Percentiles rank a stretch among this genome's conserved stretches.
These are phyloP conservation scores for Magnaporthiopsis poae DNA, from an alignment of 2,329 filamentous ascomycete genomes.

Conservation along the genomic window DNA sequence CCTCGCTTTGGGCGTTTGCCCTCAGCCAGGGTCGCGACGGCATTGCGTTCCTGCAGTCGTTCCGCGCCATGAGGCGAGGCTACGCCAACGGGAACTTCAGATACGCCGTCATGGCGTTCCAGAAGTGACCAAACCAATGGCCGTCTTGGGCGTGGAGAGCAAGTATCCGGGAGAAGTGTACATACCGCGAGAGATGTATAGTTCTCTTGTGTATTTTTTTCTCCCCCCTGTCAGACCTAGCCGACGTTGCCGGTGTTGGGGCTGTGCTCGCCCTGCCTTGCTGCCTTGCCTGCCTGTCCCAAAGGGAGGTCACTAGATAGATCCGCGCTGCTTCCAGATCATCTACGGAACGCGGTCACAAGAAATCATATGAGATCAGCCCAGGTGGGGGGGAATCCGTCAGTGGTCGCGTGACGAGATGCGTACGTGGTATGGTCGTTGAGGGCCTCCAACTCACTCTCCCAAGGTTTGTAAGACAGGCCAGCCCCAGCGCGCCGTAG, in stretches of 20 bases:
- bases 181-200: background rate
- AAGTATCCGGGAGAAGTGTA: background rate
- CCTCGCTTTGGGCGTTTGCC: conserved; percentile 51
- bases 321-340: background rate
- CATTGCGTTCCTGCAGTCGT: conserved; percentile 50
- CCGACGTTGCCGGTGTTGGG: background rate
- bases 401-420: background rate
- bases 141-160: background rate
- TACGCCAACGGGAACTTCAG: conserved; percentile 49
- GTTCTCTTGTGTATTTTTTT: no score
- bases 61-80: conserved; percentile 50
- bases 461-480: background rate
- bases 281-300: background rate
- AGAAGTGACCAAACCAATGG: conserved; percentile 25
- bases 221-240: background rate
- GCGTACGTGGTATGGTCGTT: background rate
- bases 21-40: conserved; percentile 50
- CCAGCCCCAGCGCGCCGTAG: background rate
- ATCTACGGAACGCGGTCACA: background rate
- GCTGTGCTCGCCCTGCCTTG: background rate
- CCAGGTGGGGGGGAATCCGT: background rate
- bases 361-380: background rate
- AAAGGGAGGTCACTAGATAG: background rate
- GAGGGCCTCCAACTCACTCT: background rate
- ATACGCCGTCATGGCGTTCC: conserved; percentile 49